These are phyloP conservation scores for Xylaria sp. DNA, from an alignment of 2,329 filamentous ascomycete genomes.

Conservation along the genomic window DNA sequence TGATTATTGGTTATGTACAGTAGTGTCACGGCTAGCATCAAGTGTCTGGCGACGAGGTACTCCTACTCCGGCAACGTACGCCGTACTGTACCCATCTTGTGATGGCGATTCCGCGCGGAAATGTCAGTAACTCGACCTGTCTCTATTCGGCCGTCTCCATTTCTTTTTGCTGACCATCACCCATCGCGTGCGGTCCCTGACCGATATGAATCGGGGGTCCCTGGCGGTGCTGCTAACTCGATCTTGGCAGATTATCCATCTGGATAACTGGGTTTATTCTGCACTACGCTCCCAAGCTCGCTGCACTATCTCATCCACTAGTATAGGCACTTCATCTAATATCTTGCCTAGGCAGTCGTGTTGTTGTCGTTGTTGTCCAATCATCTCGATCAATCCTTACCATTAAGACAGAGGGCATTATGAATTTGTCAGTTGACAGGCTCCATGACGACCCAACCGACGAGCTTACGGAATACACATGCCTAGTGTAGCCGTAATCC, in stretches of 20 bases:
- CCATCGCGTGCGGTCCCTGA: slow-evolving; percentile 15
- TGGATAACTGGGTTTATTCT: neutral
- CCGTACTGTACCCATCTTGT: neutral
- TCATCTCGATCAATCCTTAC: neutral
- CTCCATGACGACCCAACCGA: neutral
- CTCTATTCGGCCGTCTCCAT: slow-evolving; percentile 6
- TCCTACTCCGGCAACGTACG: neutral
- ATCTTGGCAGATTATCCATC: slow-evolving; percentile 23
- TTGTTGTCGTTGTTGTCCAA: neutral
- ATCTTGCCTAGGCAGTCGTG: neutral
- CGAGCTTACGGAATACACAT: neutral
- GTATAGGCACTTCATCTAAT: neutral
- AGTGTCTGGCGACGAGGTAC: neutral
- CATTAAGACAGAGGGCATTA: slow-evolving; percentile 18
- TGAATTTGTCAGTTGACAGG: slow-evolving; percentile 31
- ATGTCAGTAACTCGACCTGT: neutral
- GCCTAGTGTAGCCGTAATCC: neutral
- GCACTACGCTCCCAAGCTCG: neutral
- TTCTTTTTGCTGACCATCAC: slow-evolving; percentile 13
- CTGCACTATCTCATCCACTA: slow-evolving; percentile 19
- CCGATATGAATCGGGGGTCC: slow-evolving; percentile 20
- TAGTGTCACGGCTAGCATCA: neutral
- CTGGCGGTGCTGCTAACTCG: slow-evolving; percentile 19
- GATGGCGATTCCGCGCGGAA: no score
- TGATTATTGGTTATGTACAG: neutral